These are phyloP conservation scores for Barnettozyma sp. DNA, from an alignment of 805 yeast genomes.

Conservation along the genomic window DNA sequence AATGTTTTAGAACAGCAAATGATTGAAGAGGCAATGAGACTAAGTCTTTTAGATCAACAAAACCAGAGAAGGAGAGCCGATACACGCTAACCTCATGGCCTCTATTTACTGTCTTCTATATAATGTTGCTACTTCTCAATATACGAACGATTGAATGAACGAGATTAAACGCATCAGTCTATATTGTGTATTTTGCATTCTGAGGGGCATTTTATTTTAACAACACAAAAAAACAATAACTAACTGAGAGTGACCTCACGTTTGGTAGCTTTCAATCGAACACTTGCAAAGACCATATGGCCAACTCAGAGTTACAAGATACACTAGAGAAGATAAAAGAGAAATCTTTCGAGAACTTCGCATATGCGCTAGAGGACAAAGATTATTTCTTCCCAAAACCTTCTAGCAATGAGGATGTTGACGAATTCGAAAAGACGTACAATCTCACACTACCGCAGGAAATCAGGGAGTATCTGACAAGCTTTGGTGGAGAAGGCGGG, in stretches of 20 bases:
- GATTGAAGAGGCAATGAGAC: conserved; percentile 77
- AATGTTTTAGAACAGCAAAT: conserved; percentile 60
- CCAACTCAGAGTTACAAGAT: not conserved
- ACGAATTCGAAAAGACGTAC: conserved; percentile 35
- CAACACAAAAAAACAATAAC: no score
- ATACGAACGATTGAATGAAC: no score
- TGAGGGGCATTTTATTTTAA: no score
- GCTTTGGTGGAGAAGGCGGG: conserved; percentile 8
- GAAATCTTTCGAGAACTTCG: conserved; percentile 4
- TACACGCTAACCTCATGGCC: conserved; percentile 9
- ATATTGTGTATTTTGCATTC: no score
- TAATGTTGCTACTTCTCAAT: no score
- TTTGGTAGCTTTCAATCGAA: no score
- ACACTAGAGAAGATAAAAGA: conserved; percentile 1
- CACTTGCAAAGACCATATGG: not conserved
- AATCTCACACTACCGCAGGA: conserved; percentile 21
- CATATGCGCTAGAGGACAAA: conserved; percentile 1
- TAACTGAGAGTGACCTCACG: no score
- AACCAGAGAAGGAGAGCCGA: conserved; percentile 36
- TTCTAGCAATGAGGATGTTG: conserved; percentile 1
- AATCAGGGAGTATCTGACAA: conserved; percentile 7
- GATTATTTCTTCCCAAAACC: conserved; percentile 6
- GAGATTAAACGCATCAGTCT: no score
- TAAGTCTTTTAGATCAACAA: conserved; percentile 66
- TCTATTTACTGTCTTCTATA: no score